phyloP scores from a whole-genome alignment of 2,329 filamentous ascomycete genomes.

The Diaporthe vexans region DNA sequence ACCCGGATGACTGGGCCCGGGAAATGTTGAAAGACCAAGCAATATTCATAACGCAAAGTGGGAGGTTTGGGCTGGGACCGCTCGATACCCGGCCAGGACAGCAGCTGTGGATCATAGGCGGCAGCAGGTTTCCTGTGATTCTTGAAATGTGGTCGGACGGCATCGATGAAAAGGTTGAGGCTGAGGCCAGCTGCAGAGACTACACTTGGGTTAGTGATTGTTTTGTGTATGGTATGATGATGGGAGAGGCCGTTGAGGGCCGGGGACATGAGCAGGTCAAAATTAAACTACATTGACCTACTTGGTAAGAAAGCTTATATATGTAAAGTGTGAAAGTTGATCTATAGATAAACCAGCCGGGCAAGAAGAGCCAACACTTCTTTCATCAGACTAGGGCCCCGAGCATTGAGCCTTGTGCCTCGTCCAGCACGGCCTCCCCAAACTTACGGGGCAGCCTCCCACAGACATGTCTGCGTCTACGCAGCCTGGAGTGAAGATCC shows the following conservation, averaged over 20 bases:
- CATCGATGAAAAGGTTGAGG: not conserved
- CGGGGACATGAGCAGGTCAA: not conserved
- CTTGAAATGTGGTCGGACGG: not conserved
- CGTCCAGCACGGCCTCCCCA: too few species aligned
- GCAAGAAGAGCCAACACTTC: too few species aligned
- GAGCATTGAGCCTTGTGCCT: too few species aligned
- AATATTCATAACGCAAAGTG: not conserved
- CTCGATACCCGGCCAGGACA: not conserved
- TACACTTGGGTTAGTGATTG: not conserved
- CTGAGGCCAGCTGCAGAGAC: not conserved
- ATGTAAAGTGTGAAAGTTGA: not conserved
- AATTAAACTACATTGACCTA: not conserved
- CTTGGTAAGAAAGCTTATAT: not conserved
- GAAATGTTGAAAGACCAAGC: not conserved
- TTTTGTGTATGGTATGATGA: slow-evolving; percentile 6
- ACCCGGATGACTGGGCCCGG: not conserved
- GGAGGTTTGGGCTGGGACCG: not conserved
- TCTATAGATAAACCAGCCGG: not conserved
- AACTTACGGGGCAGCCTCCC: too few species aligned
- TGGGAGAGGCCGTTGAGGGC: not conserved
- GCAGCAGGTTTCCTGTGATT: not conserved
- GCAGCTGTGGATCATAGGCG: slow-evolving; percentile 5
- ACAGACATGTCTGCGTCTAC: too few species aligned
- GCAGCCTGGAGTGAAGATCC: too few species aligned
- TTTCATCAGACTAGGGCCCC: too few species aligned